These are phyloP conservation scores for Leishmania braziliensis DNA, from an alignment of 208 protist genomes.

Conservation along the genomic window DNA sequence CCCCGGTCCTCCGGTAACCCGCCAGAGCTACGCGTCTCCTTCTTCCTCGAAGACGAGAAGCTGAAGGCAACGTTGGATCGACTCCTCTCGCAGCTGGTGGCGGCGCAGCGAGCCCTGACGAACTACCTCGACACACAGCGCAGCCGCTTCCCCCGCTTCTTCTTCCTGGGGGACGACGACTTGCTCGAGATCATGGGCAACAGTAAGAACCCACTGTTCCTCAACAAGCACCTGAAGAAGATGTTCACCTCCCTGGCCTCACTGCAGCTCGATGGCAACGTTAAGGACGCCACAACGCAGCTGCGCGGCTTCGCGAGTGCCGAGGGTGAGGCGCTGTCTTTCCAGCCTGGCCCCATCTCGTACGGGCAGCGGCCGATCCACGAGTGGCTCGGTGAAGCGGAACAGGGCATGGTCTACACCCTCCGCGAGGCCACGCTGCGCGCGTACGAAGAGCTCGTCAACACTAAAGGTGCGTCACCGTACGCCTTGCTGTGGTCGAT, in stretches of 20 bases:
- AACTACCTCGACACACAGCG: conserved; percentile 98
- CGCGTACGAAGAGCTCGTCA: conserved; percentile 38
- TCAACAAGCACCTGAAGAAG: conserved; percentile 98
- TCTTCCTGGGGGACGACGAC: conserved; percentile 99
- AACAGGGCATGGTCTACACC: conserved; percentile 90
- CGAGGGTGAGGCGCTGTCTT: conserved; percentile 95
- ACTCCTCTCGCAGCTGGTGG: conserved; percentile 88
- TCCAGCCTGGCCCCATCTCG: conserved; percentile 43
- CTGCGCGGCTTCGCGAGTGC: conserved; percentile 91
- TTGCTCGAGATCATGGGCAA: conserved; percentile 99
- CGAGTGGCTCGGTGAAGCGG: conserved; percentile 93
- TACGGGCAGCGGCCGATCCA: conserved; percentile 84
- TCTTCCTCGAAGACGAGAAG: conserved; percentile 94
- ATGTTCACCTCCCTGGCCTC: conserved; percentile 99
- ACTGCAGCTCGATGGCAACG: conserved; percentile 50
- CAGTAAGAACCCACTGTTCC: conserved; percentile 90
- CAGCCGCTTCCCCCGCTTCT: conserved; percentile 98
- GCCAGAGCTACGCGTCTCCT: conserved; percentile 61
- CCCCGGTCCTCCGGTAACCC: conserved; percentile 57
- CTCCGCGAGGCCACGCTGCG: conserved; percentile 74
- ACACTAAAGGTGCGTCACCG: neutral
- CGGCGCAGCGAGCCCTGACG: conserved; percentile 97
- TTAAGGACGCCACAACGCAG: conserved; percentile 21
- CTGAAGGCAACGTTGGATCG: conserved; percentile 92
- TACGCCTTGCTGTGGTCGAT: conserved; percentile 47